Base-by-base conservation (phyloP, 2,329 filamentous ascomycete genomes). In the Stemphylium lycopersici region DNA sequence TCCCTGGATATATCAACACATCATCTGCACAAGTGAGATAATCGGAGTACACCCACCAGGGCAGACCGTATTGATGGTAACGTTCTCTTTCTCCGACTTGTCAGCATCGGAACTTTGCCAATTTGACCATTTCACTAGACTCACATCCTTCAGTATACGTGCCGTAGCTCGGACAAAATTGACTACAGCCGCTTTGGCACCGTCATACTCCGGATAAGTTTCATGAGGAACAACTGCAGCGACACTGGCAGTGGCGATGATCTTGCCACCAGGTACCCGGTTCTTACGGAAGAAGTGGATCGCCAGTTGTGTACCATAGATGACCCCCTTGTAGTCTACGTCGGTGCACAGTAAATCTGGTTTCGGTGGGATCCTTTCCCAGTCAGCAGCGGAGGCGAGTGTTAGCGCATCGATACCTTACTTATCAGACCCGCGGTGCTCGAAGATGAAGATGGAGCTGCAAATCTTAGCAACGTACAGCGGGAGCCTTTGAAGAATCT, bases 321-420 rank as follows among this genome's bases (percentile, higher is more conserved):
- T 65, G 1, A 84, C 75, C 3, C 79, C 80, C 65, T 83, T 83
- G 68, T 79, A 80, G 62, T 80, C 76, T n/a, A 82, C 67, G 58
- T 84, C 80, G 1, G 80, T 82, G 47, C 76, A 78, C 0, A 62
- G 48, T 3, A 80, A 59, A 56, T 82, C 74, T 0, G 81, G 81
- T 54, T 75, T 75, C 1, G 79, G 75, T 2, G 80, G 80, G 26
- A 81, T 69, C 12, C 26, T 15, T n/a, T 42, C 49, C 36, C 37
- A 53, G 48, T 44, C 24, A 47, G 12, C 33, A 33, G 11, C 33
- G 29, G 11, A n/a, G 42, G 18, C 5, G 22, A 16, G 40, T 12
- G 3, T 3, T n/a, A 4, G 13, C 3, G 10, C 12, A 45, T 16
- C 4, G 31, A 16, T 4, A 15, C 13, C 60, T 54, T 50, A 67